Base-by-base conservation (phyloP, 441 rosid genomes). In the Sinapis alba region DNA sequence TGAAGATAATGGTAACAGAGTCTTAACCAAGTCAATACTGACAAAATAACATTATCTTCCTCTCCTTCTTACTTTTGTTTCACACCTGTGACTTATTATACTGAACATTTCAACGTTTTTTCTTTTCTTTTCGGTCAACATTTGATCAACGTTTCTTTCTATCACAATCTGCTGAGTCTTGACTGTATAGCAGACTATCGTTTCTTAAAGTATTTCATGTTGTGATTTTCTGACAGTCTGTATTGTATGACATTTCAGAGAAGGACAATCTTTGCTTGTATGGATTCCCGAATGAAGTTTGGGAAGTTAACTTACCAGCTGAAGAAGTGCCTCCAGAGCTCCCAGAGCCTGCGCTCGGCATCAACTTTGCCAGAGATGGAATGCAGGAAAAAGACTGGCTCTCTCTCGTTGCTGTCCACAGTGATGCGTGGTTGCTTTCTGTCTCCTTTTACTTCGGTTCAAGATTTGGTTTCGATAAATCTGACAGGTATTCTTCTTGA, bases 291-390 rank as follows among this genome's bases (percentile, higher is more conserved):
- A 91, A 86, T 78, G 96, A 93, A 81, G 77, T 84, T 7, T 93
- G 99, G 99, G 99, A 93, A 83, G 99, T 95, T 72, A 95, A 93
- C 71, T 83, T 93, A 71, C 99, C 99, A 63, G 98, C 89, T 79
- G 98, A 93, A 79, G 98, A 93, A 82, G 97, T 95, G 57, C 99
- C 97, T 78, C 98, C 99, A 4, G 98, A 93, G 89, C 95, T 93
- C 71, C 99, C 99, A 6, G 97, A 95, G 72, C 99, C 99, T 28
- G 98, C 98, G 0, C 77, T 95, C 23, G 99, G 99, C 57, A 95
- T 95, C 58, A 95, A 95, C 83, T 95, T 95, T 71, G 97, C 99
- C 0, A 90, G 99, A 79, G 99, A 96, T 83, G 97, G 97, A 28
- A 96, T 93, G 98, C 93, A 83, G 80, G 96, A 93, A 80, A 93